Evolutionary conservation across 2,329 filamentous ascomycete species (phyloP).

Genomic region (Proliferodiscus dingleyae): DNA sequence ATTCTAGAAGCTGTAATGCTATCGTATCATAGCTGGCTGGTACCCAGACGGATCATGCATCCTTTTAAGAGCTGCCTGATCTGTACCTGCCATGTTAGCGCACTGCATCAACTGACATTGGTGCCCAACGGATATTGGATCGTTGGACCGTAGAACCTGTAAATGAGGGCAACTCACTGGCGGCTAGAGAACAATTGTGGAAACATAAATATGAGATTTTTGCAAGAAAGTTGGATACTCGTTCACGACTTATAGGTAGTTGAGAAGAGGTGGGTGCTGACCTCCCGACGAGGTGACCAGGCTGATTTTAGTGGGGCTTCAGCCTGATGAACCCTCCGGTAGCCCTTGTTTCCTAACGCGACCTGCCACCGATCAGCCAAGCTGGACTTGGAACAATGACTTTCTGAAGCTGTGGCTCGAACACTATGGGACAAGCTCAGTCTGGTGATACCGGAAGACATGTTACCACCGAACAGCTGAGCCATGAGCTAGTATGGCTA

Average conservation of each 20-base stretch:
- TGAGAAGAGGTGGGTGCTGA: background rate
- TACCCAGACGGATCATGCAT: background rate
- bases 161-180: too few species aligned
- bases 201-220: background rate
- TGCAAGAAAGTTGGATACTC: background rate
- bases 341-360: background rate
- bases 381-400: conserved; percentile 15
- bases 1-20: too few species aligned
- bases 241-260: background rate
- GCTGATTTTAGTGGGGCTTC: background rate
- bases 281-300: background rate
- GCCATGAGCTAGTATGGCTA: conserved; percentile 30
- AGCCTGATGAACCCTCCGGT: background rate
- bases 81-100: background rate
- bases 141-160: background rate
- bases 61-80: background rate
- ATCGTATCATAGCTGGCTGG: background rate
- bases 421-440: conserved; percentile 32
- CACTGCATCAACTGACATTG: background rate
- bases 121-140: background rate
- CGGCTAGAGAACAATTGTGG: background rate
- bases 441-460: conserved; percentile 23
- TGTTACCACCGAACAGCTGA: conserved; percentile 29
- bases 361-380: conserved; percentile 1
- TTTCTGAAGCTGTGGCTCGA: background rate